A percentile compares a stretch with the other conserved stretches of the same genome.
Conservation (phyloP, 805 yeast genomes). For the Candida lessepsii region DNA sequence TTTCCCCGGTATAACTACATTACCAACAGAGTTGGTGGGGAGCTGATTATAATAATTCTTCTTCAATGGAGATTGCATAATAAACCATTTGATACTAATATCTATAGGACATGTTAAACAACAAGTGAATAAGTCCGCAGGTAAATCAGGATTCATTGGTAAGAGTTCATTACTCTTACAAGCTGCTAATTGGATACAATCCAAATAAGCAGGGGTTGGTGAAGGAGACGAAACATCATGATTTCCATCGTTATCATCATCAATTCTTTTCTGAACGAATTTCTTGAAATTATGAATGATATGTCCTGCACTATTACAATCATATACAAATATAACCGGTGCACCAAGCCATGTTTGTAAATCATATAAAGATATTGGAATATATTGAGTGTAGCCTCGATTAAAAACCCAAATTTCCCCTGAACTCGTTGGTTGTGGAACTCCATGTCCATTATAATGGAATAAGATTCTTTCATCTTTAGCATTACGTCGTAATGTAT, state of each 20-base stretch:
- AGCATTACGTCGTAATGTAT: slow-evolving; percentile 82
- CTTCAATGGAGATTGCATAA: slow-evolving; percentile 73
- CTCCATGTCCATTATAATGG: slow-evolving; percentile 98
- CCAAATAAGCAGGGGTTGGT: slow-evolving; percentile 68
- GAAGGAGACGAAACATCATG: slow-evolving; percentile 54
- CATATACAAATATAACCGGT: slow-evolving; percentile 92
- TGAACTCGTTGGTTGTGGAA: slow-evolving; percentile 92
- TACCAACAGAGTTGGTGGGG: slow-evolving; percentile 49
- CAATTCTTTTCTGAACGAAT: slow-evolving; percentile 85
- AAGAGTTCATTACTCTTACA: slow-evolving; percentile 81
- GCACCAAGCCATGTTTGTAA: slow-evolving; percentile 97
- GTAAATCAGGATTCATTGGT: slow-evolving; percentile 91
- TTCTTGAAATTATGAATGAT: slow-evolving; percentile 85
- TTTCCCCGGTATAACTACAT: slow-evolving; percentile 81
- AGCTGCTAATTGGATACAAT: slow-evolving; percentile 91
- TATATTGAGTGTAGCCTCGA: slow-evolving; percentile 94
- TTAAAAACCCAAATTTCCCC: slow-evolving; percentile 99
- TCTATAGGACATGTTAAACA: slow-evolving; percentile 96
- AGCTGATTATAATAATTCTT: slow-evolving; percentile 48
- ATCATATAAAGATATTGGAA: slow-evolving; percentile 93
- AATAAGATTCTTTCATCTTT: slow-evolving; percentile 90
- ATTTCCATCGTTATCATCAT: slow-evolving; percentile 71
- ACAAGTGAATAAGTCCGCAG: slow-evolving; percentile 94
- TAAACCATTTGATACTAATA: slow-evolving; percentile 86
- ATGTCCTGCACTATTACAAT: slow-evolving; percentile 92